Conservation (phyloP, 2,329 filamentous ascomycete species). For the Teratosphaeria zuluensis region DNA sequence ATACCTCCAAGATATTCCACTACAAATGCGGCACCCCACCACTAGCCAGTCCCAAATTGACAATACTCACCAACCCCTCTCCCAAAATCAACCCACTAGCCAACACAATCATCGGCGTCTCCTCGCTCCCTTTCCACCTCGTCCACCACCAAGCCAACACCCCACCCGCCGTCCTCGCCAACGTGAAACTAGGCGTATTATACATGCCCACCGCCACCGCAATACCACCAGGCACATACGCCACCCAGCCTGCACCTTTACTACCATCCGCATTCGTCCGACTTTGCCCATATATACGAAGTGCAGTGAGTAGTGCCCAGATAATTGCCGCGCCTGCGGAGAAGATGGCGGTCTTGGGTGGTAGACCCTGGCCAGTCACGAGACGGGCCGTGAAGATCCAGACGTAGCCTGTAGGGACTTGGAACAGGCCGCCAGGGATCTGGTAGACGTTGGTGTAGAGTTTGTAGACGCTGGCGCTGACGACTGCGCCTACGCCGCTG, state of each 20-base stretch:
- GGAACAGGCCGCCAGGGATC: constrained; percentile 80
- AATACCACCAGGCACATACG: constrained; percentile 80
- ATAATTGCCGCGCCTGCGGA: constrained; percentile 64
- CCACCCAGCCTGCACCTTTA: constrained; percentile 50
- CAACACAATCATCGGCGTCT: constrained; percentile 78
- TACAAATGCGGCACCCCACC: constrained; percentile 61
- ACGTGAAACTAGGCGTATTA: constrained; percentile 90
- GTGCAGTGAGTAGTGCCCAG: constrained; percentile 60
- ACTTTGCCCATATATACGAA: constrained; percentile 51
- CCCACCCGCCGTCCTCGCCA: constrained; percentile 78
- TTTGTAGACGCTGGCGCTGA: constrained; percentile 78
- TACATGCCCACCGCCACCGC: constrained; percentile 98
- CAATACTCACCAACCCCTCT: constrained; percentile 83
- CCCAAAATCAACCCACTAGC: constrained; percentile 85
- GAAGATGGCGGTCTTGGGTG: constrained; percentile 72
- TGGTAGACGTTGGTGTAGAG: constrained; percentile 84
- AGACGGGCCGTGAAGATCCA: constrained; percentile 95
- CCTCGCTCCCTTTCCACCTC: constrained; percentile 41
- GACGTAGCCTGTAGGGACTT: constrained; percentile 88
- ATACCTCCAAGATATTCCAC: background rate
- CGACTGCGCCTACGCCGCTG: constrained; percentile 71
- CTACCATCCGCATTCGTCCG: constrained; percentile 27
- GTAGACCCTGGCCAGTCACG: constrained; percentile 82
- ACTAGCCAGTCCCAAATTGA: constrained; percentile 76
- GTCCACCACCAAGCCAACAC: constrained; percentile 70